phyloP scores from a whole-genome alignment of 2,329 filamentous ascomycete species.

The Fusarium pseudograminearum region DNA sequence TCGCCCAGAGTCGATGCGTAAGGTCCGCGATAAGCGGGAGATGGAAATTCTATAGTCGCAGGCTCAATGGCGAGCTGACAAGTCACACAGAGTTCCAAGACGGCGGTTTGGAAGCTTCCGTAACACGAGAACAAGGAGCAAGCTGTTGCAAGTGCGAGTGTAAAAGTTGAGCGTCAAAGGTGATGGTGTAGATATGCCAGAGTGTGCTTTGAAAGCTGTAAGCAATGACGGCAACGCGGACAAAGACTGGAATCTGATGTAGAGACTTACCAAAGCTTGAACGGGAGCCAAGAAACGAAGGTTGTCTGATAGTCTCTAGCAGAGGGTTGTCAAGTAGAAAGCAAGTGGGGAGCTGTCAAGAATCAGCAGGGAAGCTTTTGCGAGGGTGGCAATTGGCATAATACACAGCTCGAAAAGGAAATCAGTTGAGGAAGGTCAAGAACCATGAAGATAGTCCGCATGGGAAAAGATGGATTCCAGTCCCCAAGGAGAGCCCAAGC shows the following conservation, averaged over 20 bases:
- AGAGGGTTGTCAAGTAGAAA: conserved; percentile 31
- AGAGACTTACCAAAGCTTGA: conserved; percentile 45
- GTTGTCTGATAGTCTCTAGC: conserved; percentile 17
- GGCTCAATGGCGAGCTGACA: conserved; percentile 31
- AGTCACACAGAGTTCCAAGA: conserved; percentile 43
- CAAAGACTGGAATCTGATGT: conserved; percentile 40
- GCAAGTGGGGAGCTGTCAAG: conserved; percentile 29
- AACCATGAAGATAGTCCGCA: conserved; percentile 43
- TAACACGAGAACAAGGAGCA: conserved; percentile 40
- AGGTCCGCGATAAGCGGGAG: conserved; percentile 22
- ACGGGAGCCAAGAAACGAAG: conserved; percentile 33
- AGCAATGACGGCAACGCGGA: conserved; percentile 44
- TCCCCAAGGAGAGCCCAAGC: conserved; percentile 38
- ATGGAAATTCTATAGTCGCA: conserved; percentile 26
- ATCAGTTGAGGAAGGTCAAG: conserved; percentile 42
- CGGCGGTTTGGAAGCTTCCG: conserved; percentile 35
- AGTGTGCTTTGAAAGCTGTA: conserved; percentile 35
- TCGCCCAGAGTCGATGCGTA: conserved; percentile 22
- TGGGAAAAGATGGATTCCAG: conserved; percentile 49
- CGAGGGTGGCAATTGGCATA: conserved; percentile 31
- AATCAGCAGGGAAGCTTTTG: conserved; percentile 36
- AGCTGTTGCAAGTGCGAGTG: conserved; percentile 37
- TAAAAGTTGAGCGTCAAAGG: conserved; percentile 35
- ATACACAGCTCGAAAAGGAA: conserved; percentile 31
- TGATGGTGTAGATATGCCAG: conserved; percentile 38